Evolutionary conservation across 352 stramenopile species (phyloP).

Genomic region (Pythium phragmiticola): DNA sequence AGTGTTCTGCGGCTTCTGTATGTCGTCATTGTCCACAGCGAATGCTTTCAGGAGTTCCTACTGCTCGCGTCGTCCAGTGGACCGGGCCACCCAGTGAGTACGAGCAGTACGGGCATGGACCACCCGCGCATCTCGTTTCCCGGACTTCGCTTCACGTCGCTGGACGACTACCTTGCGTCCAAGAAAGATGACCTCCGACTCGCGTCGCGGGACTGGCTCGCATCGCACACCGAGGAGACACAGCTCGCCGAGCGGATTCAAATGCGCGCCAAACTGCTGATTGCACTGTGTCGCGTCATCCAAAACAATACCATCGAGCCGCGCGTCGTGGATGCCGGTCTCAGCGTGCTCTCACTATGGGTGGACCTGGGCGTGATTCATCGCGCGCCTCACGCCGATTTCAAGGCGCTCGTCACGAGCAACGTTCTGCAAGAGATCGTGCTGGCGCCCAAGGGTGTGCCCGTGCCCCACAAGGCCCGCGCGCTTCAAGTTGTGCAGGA

Average conservation of each 20-base stretch:
- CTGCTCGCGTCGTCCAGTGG: slow-evolving; percentile 18
- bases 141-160: slow-evolving; percentile 25
- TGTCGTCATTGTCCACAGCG: slow-evolving; percentile 26
- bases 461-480: slow-evolving; percentile 21
- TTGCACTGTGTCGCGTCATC: slow-evolving; percentile 33
- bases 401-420: slow-evolving; percentile 23
- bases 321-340: slow-evolving; percentile 23
- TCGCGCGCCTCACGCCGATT: slow-evolving; percentile 18
- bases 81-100: neutral
- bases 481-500: slow-evolving; percentile 22
- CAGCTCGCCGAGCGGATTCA: slow-evolving; percentile 27
- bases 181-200: slow-evolving; percentile 19
- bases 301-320: slow-evolving; percentile 30
- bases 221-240: slow-evolving; percentile 19
- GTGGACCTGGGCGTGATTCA: slow-evolving; percentile 21
- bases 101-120: slow-evolving; percentile 6
- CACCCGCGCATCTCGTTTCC: slow-evolving; percentile 29
- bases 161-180: slow-evolving; percentile 26
- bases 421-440: slow-evolving; percentile 33
- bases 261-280: slow-evolving; percentile 29
- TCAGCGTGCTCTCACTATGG: slow-evolving; percentile 27
- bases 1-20: slow-evolving; percentile 29
- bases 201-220: neutral
- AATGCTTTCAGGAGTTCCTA: slow-evolving; percentile 33
- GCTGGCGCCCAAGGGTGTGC: slow-evolving; percentile 27